Evolutionary conservation across 805 yeast species (phyloP).

Genomic region (Candida dajiaensis): DNA sequence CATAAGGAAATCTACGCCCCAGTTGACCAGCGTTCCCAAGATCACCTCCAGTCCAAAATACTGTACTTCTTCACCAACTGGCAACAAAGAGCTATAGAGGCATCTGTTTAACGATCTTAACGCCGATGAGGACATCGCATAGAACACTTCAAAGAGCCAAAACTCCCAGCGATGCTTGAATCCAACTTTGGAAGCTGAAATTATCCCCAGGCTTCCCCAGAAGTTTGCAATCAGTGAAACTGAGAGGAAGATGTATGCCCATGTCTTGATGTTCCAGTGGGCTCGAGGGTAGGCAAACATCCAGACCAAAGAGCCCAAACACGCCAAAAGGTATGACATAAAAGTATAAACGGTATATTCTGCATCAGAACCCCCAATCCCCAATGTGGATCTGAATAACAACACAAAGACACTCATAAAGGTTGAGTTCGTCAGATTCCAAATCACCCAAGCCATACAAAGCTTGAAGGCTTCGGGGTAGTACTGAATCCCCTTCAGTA

Average conservation of each 20-base stretch:
- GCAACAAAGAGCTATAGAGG: slow-evolving; percentile 32
- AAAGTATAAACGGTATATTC: slow-evolving; percentile 35
- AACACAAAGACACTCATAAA: slow-evolving; percentile 31
- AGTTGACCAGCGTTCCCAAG: slow-evolving; percentile 36
- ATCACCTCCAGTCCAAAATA: slow-evolving; percentile 36
- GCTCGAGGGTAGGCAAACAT: slow-evolving; percentile 29
- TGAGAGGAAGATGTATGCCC: slow-evolving; percentile 31
- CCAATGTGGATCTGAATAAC: slow-evolving; percentile 34
- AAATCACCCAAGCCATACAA: slow-evolving; percentile 36
- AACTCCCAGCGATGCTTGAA: slow-evolving; percentile 38
- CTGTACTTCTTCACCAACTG: slow-evolving; percentile 38
- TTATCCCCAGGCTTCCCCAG: slow-evolving; percentile 35
- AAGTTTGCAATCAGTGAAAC: slow-evolving; percentile 30
- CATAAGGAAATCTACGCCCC: slow-evolving; percentile 35
- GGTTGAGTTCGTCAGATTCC: slow-evolving; percentile 33
- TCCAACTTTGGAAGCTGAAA: slow-evolving; percentile 25
- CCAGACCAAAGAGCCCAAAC: slow-evolving; percentile 32
- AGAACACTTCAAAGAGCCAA: slow-evolving; percentile 35
- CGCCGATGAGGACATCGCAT: slow-evolving; percentile 30
- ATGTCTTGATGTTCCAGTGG: slow-evolving; percentile 25
- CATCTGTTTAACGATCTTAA: slow-evolving; percentile 32
- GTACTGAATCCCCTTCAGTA: slow-evolving; percentile 23
- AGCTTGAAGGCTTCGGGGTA: slow-evolving; percentile 31
- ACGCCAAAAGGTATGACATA: slow-evolving; percentile 30
- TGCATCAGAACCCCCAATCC: slow-evolving; percentile 31